Evolutionary conservation across 1,139 yeast genomes (phyloP).

Genomic region (Saccharomycopsis phalli): DNA sequence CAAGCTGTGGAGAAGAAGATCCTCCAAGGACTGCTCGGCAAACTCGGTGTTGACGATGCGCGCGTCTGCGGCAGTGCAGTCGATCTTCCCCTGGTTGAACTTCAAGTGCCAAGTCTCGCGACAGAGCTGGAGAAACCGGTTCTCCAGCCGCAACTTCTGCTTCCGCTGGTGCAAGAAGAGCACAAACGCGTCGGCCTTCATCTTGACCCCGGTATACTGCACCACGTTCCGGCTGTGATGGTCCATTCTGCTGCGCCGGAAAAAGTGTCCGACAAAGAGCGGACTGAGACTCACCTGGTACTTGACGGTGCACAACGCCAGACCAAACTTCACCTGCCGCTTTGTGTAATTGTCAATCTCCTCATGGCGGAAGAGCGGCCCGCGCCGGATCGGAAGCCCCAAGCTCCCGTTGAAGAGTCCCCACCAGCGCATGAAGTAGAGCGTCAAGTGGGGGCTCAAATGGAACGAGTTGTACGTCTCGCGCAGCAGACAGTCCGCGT

Average conservation of each 20-base stretch:
- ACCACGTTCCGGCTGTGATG: conserved; percentile 42
- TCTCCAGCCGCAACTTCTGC: conserved; percentile 50
- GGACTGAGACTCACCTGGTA: conserved; percentile 72
- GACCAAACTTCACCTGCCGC: conserved; percentile 56
- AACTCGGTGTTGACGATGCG: conserved; percentile 60
- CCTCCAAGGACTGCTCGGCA: conserved; percentile 48
- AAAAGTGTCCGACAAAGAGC: conserved; percentile 62
- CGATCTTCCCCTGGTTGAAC: conserved; percentile 70
- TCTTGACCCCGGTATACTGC: conserved; percentile 64
- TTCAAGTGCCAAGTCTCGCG: conserved; percentile 50
- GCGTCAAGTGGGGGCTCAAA: conserved; percentile 59
- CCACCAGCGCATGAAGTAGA: conserved; percentile 83
- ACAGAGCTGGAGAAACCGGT: conserved; percentile 46
- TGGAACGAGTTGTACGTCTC: conserved; percentile 61
- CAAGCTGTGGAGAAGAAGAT: conserved; percentile 39
- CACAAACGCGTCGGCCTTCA: conserved; percentile 51
- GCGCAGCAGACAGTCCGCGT: not conserved
- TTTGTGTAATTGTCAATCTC: conserved; percentile 17
- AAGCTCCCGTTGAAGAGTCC: conserved; percentile 47
- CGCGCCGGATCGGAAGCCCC: conserved; percentile 69
- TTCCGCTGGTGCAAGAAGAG: conserved; percentile 83
- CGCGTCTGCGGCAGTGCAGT: conserved; percentile 63
- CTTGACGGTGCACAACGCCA: conserved; percentile 70
- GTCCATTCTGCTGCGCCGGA: conserved; percentile 46
- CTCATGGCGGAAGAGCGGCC: conserved; percentile 48